These are phyloP conservation scores for Phascolomyces articulosus DNA, from an alignment of 371 early-diverging fungal genomes.

Conservation along the genomic window DNA sequence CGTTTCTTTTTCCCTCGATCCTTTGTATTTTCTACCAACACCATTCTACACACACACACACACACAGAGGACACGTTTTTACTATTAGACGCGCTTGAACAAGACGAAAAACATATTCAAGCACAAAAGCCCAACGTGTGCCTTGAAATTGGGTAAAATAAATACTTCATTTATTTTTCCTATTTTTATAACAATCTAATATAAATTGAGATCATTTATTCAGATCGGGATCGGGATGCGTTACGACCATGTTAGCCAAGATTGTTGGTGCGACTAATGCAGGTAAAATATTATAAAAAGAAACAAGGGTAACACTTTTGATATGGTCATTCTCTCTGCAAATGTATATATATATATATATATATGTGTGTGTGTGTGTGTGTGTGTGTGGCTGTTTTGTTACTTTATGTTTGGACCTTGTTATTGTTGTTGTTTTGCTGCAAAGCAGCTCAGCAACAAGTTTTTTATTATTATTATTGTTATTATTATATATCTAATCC, in stretches of 20 bases:
- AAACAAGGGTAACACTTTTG: too few species aligned
- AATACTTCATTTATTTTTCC: too few species aligned
- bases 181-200: too few species aligned
- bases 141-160: slow-evolving; percentile 82
- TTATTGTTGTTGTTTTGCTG: not conserved
- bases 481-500: too few species aligned
- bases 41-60: too few species aligned
- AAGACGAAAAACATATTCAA: slow-evolving; percentile 62
- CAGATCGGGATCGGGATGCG: slow-evolving; percentile 91
- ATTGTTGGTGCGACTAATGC: slow-evolving; percentile 51
- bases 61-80: slow-evolving; percentile 88
- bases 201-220: not conserved
- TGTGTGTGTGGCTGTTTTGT: too few species aligned
- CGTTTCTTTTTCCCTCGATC: not conserved
- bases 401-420: not conserved
- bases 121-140: slow-evolving; percentile 65
- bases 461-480: too few species aligned
- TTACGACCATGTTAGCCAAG: slow-evolving; percentile 75
- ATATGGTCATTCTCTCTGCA: too few species aligned
- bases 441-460: too few species aligned
- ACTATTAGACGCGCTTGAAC: slow-evolving; percentile 90
- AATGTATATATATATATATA: too few species aligned
- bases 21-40: too few species aligned
- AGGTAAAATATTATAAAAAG: slow-evolving; percentile 25
- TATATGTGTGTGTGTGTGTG: too few species aligned